Percentiles rank a stretch among this genome's conserved stretches.
Evolutionary conservation across 192 early-diverging fungal genomes (phyloP).

Genomic region (Rhizophagus prolifer): DNA sequence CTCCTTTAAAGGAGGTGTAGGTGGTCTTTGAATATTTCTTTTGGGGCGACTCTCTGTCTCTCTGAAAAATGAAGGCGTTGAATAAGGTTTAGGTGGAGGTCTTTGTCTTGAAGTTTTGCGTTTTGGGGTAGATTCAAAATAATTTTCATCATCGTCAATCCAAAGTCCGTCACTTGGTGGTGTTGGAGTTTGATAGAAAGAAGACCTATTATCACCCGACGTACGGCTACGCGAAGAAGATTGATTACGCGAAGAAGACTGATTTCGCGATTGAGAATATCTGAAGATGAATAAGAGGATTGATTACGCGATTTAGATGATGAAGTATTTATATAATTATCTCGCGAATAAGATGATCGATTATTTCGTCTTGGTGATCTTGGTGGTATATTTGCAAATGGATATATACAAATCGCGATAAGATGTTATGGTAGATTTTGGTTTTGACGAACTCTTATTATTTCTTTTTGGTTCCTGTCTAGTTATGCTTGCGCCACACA

Average conservation of each 20-base stretch:
- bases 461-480: background rate
- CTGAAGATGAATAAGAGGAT: too few relatives aligned
- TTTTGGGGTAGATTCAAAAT: background rate
- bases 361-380: background rate
- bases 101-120: background rate
- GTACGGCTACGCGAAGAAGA: background rate
- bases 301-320: too few relatives aligned
- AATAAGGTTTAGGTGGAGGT: background rate
- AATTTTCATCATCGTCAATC: background rate
- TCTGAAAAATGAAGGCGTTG: background rate
- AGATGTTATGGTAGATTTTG: background rate
- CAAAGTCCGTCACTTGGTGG: background rate
- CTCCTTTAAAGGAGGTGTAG: background rate
- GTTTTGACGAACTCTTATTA: background rate
- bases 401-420: background rate
- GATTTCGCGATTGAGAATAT: background rate
- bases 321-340: too few relatives aligned
- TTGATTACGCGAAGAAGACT: background rate
- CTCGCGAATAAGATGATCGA: background rate
- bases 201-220: too few relatives aligned
- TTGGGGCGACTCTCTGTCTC: background rate
- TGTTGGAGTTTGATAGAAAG: background rate
- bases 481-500: constrained; percentile 3
- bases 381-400: background rate
- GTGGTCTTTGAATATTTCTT: background rate